These are phyloP conservation scores for Calonectria fujianensis DNA, from an alignment of 2,329 filamentous ascomycete species.

Conservation along the genomic window DNA sequence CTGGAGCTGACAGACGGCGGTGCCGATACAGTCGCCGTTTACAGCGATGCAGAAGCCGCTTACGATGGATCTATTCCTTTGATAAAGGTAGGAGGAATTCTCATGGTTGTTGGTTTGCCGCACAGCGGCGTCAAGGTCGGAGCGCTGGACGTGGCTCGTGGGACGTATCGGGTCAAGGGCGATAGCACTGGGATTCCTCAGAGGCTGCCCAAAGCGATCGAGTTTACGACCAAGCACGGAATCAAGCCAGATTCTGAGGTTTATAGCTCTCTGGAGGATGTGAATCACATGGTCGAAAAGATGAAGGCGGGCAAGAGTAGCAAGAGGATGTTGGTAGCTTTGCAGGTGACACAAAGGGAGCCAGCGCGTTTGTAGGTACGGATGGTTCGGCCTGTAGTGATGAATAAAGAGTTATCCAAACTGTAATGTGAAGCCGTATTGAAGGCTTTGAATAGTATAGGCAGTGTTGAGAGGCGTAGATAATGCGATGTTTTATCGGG, in stretches of 20 bases:
- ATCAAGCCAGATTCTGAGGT: slow-evolving; percentile 1
- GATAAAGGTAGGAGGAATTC: background rate
- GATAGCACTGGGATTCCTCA: slow-evolving; percentile 12
- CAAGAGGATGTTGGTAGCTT: background rate
- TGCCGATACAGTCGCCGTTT: background rate
- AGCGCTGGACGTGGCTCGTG: slow-evolving; percentile 1
- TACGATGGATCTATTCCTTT: background rate
- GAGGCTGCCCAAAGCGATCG: slow-evolving; percentile 10
- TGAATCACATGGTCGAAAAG: slow-evolving; percentile 17
- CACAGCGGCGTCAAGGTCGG: slow-evolving; percentile 1
- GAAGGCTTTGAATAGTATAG: background rate
- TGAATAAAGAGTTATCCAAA: background rate
- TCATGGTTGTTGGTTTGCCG: slow-evolving; percentile 1
- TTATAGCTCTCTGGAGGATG: slow-evolving; percentile 1
- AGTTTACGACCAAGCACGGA: slow-evolving; percentile 12
- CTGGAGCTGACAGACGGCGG: background rate
- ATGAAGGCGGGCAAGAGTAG: slow-evolving; percentile 16
- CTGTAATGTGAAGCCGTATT: background rate
- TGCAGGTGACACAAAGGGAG: background rate
- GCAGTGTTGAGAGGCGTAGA: background rate
- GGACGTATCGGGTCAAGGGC: slow-evolving; percentile 17
- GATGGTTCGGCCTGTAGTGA: background rate
- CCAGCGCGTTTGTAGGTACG: background rate
- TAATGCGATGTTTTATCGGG: background rate
- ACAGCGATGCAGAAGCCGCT: slow-evolving; percentile 9